Percentiles rank a stretch among this genome's conserved stretches.
Conservation (phyloP, 2,329 filamentous ascomycete species). For the Aureobasidium mangrovei region DNA sequence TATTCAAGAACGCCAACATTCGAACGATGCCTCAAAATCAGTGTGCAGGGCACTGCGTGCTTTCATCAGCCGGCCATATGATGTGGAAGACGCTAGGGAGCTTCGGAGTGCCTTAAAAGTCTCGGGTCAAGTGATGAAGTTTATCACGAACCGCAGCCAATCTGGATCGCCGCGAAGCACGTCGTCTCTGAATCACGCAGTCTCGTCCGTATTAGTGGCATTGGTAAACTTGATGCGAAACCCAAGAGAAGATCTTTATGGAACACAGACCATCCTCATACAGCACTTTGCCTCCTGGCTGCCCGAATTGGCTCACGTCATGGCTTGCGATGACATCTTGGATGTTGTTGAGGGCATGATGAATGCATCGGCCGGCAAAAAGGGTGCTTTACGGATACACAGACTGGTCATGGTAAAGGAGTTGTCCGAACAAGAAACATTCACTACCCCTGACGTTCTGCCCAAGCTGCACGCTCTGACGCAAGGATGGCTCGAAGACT, state of each 20-base stretch:
- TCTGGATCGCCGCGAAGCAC: background rate
- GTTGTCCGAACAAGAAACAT: slow-evolving; percentile 73
- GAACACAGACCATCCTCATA: slow-evolving; percentile 72
- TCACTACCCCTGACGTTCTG: slow-evolving; percentile 67
- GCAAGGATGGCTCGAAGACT: slow-evolving; percentile 68
- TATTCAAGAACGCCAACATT: slow-evolving; percentile 12
- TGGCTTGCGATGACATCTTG: slow-evolving; percentile 76
- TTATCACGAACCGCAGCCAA: slow-evolving; percentile 5
- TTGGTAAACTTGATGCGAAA: slow-evolving; percentile 11
- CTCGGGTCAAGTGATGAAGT: slow-evolving; percentile 14
- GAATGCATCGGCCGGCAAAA: slow-evolving; percentile 8
- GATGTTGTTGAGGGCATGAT: slow-evolving; percentile 57
- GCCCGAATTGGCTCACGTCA: slow-evolving; percentile 72
- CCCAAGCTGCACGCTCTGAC: slow-evolving; percentile 46
- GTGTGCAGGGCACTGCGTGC: slow-evolving; percentile 14
- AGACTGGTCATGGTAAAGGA: slow-evolving; percentile 85
- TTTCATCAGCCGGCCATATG: slow-evolving; percentile 15
- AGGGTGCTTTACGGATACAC: slow-evolving; percentile 6
- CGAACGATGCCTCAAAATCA: slow-evolving; percentile 12
- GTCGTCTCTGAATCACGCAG: background rate
- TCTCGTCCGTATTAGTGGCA: slow-evolving; percentile 4
- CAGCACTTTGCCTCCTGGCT: slow-evolving; percentile 97
- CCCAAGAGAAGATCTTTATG: slow-evolving; percentile 10
- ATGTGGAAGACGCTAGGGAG: slow-evolving; percentile 16
- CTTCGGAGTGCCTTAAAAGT: slow-evolving; percentile 16